These are phyloP conservation scores for Hymenoscyphus repandus DNA, from an alignment of 2,329 filamentous ascomycete species.

Conservation along the genomic window DNA sequence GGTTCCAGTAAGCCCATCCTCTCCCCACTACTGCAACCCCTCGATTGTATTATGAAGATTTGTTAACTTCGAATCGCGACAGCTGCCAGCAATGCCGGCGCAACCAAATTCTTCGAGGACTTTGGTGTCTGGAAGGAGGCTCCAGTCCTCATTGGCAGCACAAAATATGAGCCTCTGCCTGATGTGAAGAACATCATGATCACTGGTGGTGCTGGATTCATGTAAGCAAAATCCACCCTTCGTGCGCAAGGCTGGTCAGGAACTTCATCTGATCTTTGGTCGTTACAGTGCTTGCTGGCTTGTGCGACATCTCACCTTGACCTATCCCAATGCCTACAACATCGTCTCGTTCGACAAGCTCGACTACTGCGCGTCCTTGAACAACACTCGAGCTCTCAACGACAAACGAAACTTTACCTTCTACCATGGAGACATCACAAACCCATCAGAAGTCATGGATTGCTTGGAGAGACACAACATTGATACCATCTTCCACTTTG, in stretches of 20 bases:
- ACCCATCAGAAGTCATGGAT: slow-evolving; percentile 62
- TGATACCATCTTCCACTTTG: slow-evolving; percentile 79
- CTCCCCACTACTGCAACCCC: not conserved
- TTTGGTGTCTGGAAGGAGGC: slow-evolving; percentile 66
- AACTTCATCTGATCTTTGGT: not conserved
- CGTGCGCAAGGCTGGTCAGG: slow-evolving; percentile 1
- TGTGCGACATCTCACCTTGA: slow-evolving; percentile 69
- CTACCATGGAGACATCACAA: slow-evolving; percentile 73
- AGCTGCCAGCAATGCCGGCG: slow-evolving; percentile 5
- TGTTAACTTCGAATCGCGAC: not conserved
- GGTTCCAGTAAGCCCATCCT: not conserved
- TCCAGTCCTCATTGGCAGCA: slow-evolving; percentile 63
- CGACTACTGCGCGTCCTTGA: slow-evolving; percentile 75
- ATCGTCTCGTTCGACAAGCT: slow-evolving; percentile 81
- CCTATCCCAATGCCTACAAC: slow-evolving; percentile 70
- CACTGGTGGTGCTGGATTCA: slow-evolving; percentile 80
- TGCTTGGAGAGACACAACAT: slow-evolving; percentile 67
- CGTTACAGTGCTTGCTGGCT: slow-evolving; percentile 71
- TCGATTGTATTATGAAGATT: not conserved
- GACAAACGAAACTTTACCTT: slow-evolving; percentile 69
- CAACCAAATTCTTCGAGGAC: slow-evolving; percentile 46
- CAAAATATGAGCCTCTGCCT: slow-evolving; percentile 61
- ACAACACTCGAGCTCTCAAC: slow-evolving; percentile 69
- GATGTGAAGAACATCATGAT: slow-evolving; percentile 78
- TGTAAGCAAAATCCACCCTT: slow-evolving; percentile 47